Conservation (phyloP, 73 alveolate genomes). For the Paraurostyla sp. region DNA sequence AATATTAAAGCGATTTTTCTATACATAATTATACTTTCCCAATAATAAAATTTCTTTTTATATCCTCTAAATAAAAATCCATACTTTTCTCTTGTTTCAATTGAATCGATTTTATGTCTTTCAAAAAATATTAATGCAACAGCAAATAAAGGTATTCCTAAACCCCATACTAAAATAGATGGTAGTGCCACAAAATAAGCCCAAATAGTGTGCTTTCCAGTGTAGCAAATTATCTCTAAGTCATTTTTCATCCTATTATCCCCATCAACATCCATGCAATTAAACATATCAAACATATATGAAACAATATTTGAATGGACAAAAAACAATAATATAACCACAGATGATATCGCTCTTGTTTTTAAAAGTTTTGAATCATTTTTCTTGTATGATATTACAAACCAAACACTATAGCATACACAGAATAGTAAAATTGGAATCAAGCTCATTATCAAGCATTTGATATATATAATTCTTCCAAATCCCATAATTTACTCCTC, state of each 20-base stretch:
- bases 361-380: neutral
- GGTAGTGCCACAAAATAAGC: slow-evolving; percentile 34
- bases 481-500: neutral
- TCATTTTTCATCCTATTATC: neutral
- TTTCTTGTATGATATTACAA: neutral
- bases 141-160: slow-evolving; percentile 62
- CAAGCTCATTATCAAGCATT: slow-evolving; percentile 28
- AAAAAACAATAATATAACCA: slow-evolving; percentile 54
- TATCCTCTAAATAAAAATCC: slow-evolving; percentile 63
- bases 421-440: slow-evolving; percentile 63
- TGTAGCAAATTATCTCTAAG: slow-evolving; percentile 49
- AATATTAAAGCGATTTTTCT: slow-evolving; percentile 53
- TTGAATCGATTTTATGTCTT: neutral
- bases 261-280: slow-evolving; percentile 50
- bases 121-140: neutral
- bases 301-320: slow-evolving; percentile 60
- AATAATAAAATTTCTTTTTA: neutral
- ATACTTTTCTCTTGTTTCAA: slow-evolving; percentile 7
- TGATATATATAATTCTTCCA: slow-evolving; percentile 27
- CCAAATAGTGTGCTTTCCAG: slow-evolving; percentile 22
- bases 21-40: slow-evolving; percentile 50
- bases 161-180: slow-evolving; percentile 64
- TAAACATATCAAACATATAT: slow-evolving; percentile 20
- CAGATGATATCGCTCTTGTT: slow-evolving; percentile 58
- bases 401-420: slow-evolving; percentile 55